Conservation (phyloP, 2,329 filamentous ascomycete genomes). For the Eutypa lata region DNA sequence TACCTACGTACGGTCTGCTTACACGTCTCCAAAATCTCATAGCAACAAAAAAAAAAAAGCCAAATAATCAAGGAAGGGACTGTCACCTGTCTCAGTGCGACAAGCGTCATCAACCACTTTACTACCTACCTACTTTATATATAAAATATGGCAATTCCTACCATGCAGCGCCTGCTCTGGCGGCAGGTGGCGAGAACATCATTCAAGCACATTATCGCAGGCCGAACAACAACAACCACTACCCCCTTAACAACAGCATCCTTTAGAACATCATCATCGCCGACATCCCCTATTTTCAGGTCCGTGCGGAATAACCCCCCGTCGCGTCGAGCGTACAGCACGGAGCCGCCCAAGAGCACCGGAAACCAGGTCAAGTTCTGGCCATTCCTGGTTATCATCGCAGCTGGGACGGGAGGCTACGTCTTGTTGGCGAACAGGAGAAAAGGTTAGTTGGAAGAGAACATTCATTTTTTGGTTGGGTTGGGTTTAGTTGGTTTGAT, state of each 20-base stretch:
- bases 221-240: conserved; percentile 1
- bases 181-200: conserved; percentile 7
- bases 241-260: conserved; percentile 1
- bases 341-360: conserved; percentile 32
- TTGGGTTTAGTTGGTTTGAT: too few relatives aligned
- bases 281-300: neutral
- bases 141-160: conserved; percentile 11
- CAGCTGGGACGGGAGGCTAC: conserved; percentile 46
- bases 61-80: too few relatives aligned
- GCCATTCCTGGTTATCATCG: conserved; percentile 53
- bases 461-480: too few relatives aligned
- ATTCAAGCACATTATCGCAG: neutral
- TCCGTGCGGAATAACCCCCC: neutral
- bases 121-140: neutral
- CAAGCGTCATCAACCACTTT: too few relatives aligned
- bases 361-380: conserved; percentile 51
- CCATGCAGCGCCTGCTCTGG: conserved; percentile 20
- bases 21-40: too few relatives aligned
- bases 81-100: too few relatives aligned
- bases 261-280: conserved; percentile 2
- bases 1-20: too few relatives aligned
- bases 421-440: conserved; percentile 47
- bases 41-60: too few relatives aligned
- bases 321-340: conserved; percentile 40
- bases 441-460: conserved; percentile 44